A percentile compares a stretch with the other conserved stretches of the same genome.
phyloP scores from a whole-genome alignment of 1,139 yeast genomes.

The Blastobotrys persicus region DNA sequence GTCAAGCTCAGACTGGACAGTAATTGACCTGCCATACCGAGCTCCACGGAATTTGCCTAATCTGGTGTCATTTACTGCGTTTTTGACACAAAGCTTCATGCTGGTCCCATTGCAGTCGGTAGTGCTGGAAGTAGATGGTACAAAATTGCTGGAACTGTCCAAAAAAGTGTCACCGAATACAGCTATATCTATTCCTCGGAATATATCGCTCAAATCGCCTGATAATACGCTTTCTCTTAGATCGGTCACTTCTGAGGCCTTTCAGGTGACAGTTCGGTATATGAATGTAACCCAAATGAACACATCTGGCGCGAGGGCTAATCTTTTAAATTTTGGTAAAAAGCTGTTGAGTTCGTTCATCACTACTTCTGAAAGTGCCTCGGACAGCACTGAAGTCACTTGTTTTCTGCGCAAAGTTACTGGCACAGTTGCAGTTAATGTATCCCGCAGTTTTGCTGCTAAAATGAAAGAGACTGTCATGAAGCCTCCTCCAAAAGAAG shows the following conservation, averaged over 20 bases:
- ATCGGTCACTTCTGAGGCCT: slow-evolving; percentile 30
- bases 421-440: slow-evolving; percentile 34
- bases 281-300: slow-evolving; percentile 40
- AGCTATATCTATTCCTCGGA: slow-evolving; percentile 30
- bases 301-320: slow-evolving; percentile 28
- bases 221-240: slow-evolving; percentile 29
- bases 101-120: slow-evolving; percentile 37
- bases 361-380: slow-evolving; percentile 35
- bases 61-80: slow-evolving; percentile 38
- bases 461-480: slow-evolving; percentile 41
- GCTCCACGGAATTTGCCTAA: slow-evolving; percentile 34
- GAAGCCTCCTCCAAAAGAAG: slow-evolving; percentile 43
- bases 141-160: slow-evolving; percentile 30
- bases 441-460: slow-evolving; percentile 34
- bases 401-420: slow-evolving; percentile 37
- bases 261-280: slow-evolving; percentile 36
- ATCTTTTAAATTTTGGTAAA: slow-evolving; percentile 35
- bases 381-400: slow-evolving; percentile 33
- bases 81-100: slow-evolving; percentile 41
- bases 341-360: slow-evolving; percentile 35
- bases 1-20: slow-evolving; percentile 42
- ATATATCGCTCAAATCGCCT: slow-evolving; percentile 31
- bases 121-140: slow-evolving; percentile 34
- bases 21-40: slow-evolving; percentile 41
- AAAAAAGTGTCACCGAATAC: slow-evolving; percentile 31